Evolutionary conservation across 2,329 filamentous ascomycete genomes (phyloP), one percentile per base, ranked within the genome.

Genomic region (Alternaria alternata): DNA sequence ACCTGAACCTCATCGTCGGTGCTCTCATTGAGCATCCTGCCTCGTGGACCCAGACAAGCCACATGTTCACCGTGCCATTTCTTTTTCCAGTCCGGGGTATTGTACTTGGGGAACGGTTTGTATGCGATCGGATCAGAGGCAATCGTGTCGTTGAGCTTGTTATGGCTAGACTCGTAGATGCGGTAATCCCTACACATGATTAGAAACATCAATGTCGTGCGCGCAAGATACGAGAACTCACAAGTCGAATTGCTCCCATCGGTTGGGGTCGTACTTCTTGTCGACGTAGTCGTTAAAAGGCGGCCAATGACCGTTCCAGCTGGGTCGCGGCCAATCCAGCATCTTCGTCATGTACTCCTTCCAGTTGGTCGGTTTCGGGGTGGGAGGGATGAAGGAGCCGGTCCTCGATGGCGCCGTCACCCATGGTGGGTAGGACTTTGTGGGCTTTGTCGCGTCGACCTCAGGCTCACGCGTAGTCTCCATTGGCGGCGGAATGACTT

Each of bases 41-140:
- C 82, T 54, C 82, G 75, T 1, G 90, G 87, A 1, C 90, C 90
- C 51, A 86, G 80, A 74, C 91, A 94, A 2, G 88, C 78, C 6
- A 87, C 83, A 69, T 89, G 87, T 54, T 84, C 75, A 16, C 88
- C 89, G 48, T 84, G 82, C 64, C 85, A 85, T 30, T 79, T 75
- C 48, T 80, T 78, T 68, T 82, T 85, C 89, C 89, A 93, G 14
- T 81, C 77, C 4, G 81, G 79, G 51, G 83, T 85, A 70, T 91
- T 90, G 79, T 93, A 92, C 16, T 86, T 80, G 0, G 91, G 90
- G 64, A 93, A 93, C 0, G 91, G 91, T 59, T 89, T 84, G 77
- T 91, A 92, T 20, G 85, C 81, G 55, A 86, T 81, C 1, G 87
- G 85, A 51, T 75, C 62, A n/a, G 71, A 63, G 11, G 70, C 69